Conservation (phyloP, 2,329 filamentous ascomycete genomes). For the Scedosporium boydii region DNA sequence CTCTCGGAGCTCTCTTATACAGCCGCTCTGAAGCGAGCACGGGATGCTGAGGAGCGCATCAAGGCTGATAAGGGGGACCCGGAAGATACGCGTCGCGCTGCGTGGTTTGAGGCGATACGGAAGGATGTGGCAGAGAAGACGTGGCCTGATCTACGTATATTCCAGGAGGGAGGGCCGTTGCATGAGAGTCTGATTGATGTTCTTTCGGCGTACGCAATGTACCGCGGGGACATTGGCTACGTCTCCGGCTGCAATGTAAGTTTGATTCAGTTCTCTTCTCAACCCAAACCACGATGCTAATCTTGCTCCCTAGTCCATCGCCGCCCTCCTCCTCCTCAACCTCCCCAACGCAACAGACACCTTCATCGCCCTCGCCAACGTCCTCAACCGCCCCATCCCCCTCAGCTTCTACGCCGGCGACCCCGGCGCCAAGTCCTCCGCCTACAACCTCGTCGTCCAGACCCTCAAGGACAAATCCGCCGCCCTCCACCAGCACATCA, state of each 20-base stretch:
- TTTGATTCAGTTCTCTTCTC: too few relatives aligned
- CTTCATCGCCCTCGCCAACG: constrained; percentile 65
- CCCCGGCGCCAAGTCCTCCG: constrained; percentile 55
- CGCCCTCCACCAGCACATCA: constrained; percentile 55
- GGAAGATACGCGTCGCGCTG: constrained; percentile 45
- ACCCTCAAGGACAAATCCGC: constrained; percentile 57
- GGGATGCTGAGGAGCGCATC: constrained; percentile 49
- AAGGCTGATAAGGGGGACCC: constrained; percentile 38
- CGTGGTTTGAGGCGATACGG: constrained; percentile 55
- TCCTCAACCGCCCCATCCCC: constrained; percentile 66
- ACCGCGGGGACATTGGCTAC: constrained; percentile 73
- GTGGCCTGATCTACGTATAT: constrained; percentile 65
- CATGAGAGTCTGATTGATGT: constrained; percentile 62
- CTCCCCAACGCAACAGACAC: constrained; percentile 52
- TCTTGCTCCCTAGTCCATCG: constrained; percentile 46
- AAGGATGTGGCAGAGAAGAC: constrained; percentile 54
- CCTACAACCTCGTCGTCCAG: constrained; percentile 60
- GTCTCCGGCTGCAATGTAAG: constrained; percentile 64
- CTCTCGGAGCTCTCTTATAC: constrained; percentile 58
- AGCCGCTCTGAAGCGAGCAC: constrained; percentile 60
- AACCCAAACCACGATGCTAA: constrained; percentile 11
- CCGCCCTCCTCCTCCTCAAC: constrained; percentile 64
- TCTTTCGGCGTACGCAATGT: constrained; percentile 71
- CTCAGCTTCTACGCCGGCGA: constrained; percentile 69
- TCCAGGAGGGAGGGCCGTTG: constrained; percentile 55